Base-by-base conservation (phyloP, 2,329 filamentous ascomycete species). In the Cladosporium sp. region DNA sequence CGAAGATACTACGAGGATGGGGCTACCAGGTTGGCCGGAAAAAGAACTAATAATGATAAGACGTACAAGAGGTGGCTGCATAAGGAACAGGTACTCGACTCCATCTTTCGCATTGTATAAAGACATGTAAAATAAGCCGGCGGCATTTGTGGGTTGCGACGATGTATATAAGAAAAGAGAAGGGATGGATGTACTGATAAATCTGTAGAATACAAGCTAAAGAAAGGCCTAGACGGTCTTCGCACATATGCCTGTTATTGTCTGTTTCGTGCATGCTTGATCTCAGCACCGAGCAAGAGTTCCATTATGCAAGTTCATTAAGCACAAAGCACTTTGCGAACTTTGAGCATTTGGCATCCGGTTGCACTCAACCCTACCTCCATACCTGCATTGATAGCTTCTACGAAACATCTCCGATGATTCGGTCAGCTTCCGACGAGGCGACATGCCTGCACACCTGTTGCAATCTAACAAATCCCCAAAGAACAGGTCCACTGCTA, bases 1-100 rank as follows among this genome's bases (percentile, higher is more conserved):
- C 97, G 74, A 96, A 92, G 80, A 87, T 88, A 14, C 82, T 99
- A 32, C 85, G 94, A 70, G 85, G 87, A 14, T 97, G 94, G 92
- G 95, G 95, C 5, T 98, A 92, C 90, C 88, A 98, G 76, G 95
- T 99, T 75, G 94, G 94, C 41, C 34, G 61, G 12, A 55, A 64
- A 52, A 30, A 64, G 61, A 28, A 15, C 12, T 57, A 24, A 47
- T 55, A 52, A 64, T 54, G 12, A 32, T 38, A 18, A 52, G 34
- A 21, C 14, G 59, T 54, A 54, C 30, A 38, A 62, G 26, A 62
- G 32, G n/a, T 38, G 59, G 59, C 26, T 47, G 8, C 55, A 26
- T n/a, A 26, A 51, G 30, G 7, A 11, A 38, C 32, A 41, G 14
- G 38, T 10, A 62, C 59, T 62, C 59, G 30, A 36, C 47, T 62